These are phyloP conservation scores for Taphrina wiesneri DNA, from an alignment of 1,139 yeast genomes.

Conservation along the genomic window DNA sequence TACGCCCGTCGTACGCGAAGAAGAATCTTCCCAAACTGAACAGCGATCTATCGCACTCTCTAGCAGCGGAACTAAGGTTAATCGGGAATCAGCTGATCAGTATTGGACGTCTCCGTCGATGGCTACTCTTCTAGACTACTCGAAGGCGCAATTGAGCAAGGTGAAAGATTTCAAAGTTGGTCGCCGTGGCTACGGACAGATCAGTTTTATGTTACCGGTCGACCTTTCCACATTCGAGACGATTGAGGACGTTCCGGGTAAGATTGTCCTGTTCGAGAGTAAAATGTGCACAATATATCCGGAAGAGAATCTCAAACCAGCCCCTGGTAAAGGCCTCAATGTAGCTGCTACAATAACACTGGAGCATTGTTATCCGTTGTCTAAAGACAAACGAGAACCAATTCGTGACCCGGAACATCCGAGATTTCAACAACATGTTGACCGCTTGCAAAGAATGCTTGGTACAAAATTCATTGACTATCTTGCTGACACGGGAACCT, in stretches of 20 bases:
- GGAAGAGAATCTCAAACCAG: constrained; percentile 62
- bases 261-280: constrained; percentile 60
- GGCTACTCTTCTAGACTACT: constrained; percentile 59
- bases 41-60: neutral
- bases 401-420: constrained; percentile 78
- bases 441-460: constrained; percentile 61
- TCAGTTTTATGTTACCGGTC: constrained; percentile 76
- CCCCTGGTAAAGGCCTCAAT: constrained; percentile 79
- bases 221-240: constrained; percentile 69
- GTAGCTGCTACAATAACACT: constrained; percentile 70
- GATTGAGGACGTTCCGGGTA: constrained; percentile 65
- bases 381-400: constrained; percentile 70
- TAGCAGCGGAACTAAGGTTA: neutral
- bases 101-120: constrained; percentile 86
- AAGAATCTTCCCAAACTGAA: neutral
- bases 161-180: constrained; percentile 76
- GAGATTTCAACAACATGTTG: constrained; percentile 66
- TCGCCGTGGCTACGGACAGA: constrained; percentile 71
- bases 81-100: neutral
- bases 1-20: neutral
- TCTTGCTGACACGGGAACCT: constrained; percentile 76
- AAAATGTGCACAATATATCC: constrained; percentile 75
- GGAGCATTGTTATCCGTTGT: constrained; percentile 74
- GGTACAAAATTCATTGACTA: constrained; percentile 69
- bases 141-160: constrained; percentile 63